These are phyloP conservation scores for Phallus indusiatus DNA, from an alignment of 768 basidiomycete species.

Conservation along the genomic window DNA sequence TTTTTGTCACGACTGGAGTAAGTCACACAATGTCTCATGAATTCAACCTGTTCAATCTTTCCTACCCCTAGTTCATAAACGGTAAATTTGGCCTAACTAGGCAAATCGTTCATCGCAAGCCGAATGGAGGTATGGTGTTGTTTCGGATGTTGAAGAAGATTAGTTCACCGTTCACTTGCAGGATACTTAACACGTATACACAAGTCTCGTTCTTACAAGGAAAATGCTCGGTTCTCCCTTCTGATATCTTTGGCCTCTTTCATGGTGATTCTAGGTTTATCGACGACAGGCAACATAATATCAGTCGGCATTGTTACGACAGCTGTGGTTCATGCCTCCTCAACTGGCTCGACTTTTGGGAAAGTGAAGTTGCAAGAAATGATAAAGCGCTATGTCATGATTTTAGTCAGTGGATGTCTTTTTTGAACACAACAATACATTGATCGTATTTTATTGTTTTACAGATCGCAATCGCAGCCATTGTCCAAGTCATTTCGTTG, in stretches of 20 bases:
- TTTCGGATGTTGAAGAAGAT: too few species aligned
- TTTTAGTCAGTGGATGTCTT: neutral
- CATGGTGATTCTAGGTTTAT: neutral
- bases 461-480: neutral
- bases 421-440: neutral
- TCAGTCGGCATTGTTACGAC: neutral
- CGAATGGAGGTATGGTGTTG: neutral
- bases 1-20: neutral
- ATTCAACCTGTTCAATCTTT: neutral
- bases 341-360: neutral
- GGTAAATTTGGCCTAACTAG: neutral
- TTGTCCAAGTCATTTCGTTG: neutral
- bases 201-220: too few species aligned
- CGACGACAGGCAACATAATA: neutral
- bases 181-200: too few species aligned
- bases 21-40: neutral
- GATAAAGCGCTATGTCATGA: neutral
- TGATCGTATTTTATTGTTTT: neutral
- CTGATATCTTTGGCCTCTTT: too few species aligned
- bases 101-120: neutral
- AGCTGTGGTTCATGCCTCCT: neutral
- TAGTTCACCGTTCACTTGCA: too few species aligned
- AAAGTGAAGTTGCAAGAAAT: neutral
- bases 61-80: neutral
- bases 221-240: too few species aligned